Evolutionary conservation across 495 filamentous ascomycete genomes (phyloP).

Genomic region (Beverwykella pulmonaria): DNA sequence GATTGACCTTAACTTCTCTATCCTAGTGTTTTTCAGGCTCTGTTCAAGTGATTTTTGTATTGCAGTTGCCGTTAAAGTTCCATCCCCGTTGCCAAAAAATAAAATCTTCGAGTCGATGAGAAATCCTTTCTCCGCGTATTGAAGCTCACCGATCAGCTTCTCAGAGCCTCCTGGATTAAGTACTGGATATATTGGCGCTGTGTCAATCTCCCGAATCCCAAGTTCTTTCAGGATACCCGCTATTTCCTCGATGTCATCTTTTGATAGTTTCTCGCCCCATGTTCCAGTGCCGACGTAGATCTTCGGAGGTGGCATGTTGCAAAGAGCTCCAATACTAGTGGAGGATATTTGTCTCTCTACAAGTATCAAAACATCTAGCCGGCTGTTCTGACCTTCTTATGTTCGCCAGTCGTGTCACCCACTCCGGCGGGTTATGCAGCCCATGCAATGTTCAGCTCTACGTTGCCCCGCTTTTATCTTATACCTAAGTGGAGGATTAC

Average conservation of each 20-base stretch:
- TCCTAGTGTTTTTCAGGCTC: neutral
- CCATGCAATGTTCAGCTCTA: neutral
- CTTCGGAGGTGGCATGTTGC: slow-evolving; percentile 7
- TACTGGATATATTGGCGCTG: slow-evolving; percentile 8
- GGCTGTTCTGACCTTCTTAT: neutral
- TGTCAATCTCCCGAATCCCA: slow-evolving; percentile 6
- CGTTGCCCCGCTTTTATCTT: neutral
- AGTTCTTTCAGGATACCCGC: neutral
- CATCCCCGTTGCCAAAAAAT: slow-evolving; percentile 1
- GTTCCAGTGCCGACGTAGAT: slow-evolving; percentile 1
- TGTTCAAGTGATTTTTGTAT: neutral
- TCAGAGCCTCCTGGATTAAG: neutral
- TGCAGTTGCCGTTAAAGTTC: neutral
- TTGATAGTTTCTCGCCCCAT: neutral
- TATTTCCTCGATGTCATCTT: neutral
- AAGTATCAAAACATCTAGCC: neutral
- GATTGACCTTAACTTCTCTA: neutral
- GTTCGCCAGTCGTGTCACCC: neutral
- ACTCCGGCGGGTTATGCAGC: neutral
- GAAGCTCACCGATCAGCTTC: slow-evolving; percentile 1
- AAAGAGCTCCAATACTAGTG: no score
- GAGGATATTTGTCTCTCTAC: no score
- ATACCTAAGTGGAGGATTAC: neutral
- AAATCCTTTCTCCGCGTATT: slow-evolving; percentile 6
- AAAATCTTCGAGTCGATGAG: slow-evolving; percentile 16